Percentiles rank a stretch among this genome's conserved stretches.
These are phyloP conservation scores for Cicer chorassanicum DNA, from an alignment of 306 rosid genomes.

Conservation along the genomic window DNA sequence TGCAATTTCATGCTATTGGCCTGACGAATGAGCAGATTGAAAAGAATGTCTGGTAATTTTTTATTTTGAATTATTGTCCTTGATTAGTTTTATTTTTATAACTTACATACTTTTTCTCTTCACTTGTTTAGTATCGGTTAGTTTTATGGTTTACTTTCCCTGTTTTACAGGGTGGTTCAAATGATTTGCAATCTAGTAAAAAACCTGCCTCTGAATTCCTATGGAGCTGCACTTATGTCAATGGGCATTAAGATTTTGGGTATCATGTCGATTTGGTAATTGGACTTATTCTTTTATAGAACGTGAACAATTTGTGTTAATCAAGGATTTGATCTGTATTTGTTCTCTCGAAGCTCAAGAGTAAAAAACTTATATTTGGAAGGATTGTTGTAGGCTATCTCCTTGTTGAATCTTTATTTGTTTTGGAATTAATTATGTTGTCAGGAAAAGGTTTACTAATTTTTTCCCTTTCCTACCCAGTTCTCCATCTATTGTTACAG, in stretches of 20 bases:
- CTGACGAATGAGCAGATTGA: constrained; percentile 54
- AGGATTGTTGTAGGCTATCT: constrained; percentile 32
- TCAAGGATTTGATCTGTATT: constrained; percentile 29
- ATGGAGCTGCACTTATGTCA: constrained; percentile 76
- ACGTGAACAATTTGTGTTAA: constrained; percentile 16
- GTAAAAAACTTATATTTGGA: background rate
- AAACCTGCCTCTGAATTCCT: constrained; percentile 65
- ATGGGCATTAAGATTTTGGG: constrained; percentile 74
- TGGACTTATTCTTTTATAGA: constrained; percentile 38
- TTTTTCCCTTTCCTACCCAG: constrained; percentile 53
- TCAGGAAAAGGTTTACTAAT: constrained; percentile 30
- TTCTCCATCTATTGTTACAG: constrained; percentile 75
- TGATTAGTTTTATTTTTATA: constrained; percentile 30
- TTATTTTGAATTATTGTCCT: constrained; percentile 33
- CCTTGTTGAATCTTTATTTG: constrained; percentile 26
- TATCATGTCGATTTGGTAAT: constrained; percentile 77
- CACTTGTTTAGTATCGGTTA: constrained; percentile 25
- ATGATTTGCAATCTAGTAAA: constrained; percentile 73
- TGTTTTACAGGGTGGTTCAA: constrained; percentile 75
- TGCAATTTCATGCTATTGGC: constrained; percentile 53
- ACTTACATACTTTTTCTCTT: background rate
- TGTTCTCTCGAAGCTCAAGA: constrained; percentile 14
- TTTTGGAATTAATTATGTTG: constrained; percentile 34
- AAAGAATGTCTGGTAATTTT: constrained; percentile 71
- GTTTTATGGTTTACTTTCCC: constrained; percentile 21